Conservation (phyloP, 345 rosid genomes). For the Rhizophora mangle region DNA sequence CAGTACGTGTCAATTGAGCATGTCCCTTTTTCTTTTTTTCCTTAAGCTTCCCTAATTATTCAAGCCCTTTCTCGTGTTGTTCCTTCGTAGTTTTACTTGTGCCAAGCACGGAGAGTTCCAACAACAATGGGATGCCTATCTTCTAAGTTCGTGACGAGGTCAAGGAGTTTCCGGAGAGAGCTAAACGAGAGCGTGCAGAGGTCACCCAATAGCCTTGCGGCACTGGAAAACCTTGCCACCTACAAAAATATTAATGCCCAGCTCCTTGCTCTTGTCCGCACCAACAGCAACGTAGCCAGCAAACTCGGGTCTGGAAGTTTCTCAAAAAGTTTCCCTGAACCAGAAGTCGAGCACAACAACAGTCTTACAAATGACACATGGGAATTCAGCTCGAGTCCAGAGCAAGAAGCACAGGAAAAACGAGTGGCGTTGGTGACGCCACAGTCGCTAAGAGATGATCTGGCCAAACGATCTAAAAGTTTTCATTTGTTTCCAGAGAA, state of each 20-base stretch:
- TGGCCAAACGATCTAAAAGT: constrained; percentile 24
- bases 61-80: not conserved
- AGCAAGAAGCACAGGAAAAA: constrained; percentile 7
- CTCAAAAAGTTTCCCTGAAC: constrained; percentile 1
- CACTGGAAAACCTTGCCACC: not conserved
- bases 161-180: constrained; percentile 31
- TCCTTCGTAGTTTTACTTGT: not conserved
- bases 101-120: not conserved
- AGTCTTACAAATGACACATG: not conserved
- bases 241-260: constrained; percentile 17
- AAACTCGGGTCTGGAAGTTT: constrained; percentile 3
- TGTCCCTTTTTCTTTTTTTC: not conserved
- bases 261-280: constrained; percentile 20
- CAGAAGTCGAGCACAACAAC: constrained; percentile 1
- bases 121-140: constrained; percentile 43
- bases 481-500: constrained; percentile 21
- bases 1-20: not conserved
- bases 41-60: not conserved
- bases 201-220: constrained; percentile 12
- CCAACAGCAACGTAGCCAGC: constrained; percentile 6
- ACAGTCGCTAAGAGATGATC: constrained; percentile 15
- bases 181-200: constrained; percentile 19
- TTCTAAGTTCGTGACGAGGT: constrained; percentile 33
- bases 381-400: constrained; percentile 5
- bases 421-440: not conserved